Conservation (phyloP, 2,329 filamentous ascomycete species). For the Xylaria arbuscula region DNA sequence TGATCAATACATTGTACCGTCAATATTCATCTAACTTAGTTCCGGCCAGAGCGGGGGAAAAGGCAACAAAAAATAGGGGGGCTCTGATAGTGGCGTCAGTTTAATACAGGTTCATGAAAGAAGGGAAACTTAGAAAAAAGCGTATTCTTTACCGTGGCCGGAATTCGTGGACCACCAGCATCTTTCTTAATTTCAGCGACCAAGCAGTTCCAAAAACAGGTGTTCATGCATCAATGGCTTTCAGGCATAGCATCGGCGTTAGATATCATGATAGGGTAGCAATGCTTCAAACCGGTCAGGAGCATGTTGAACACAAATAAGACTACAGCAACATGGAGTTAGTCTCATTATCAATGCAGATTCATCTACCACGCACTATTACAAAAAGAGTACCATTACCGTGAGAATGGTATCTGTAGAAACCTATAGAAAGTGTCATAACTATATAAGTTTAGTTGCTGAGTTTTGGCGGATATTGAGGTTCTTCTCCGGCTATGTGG, state of each 20-base stretch:
- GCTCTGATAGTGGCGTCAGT: slow-evolving; percentile 10
- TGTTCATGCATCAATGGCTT: slow-evolving; percentile 25
- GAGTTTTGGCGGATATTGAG: neutral
- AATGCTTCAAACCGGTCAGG: slow-evolving; percentile 2
- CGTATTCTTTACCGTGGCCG: slow-evolving; percentile 14
- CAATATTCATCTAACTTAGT: slow-evolving; percentile 15
- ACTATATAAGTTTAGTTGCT: slow-evolving; percentile 5
- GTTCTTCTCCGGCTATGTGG: neutral
- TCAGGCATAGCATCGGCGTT: slow-evolving; percentile 34
- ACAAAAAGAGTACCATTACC: slow-evolving; percentile 7
- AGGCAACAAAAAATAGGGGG: neutral
- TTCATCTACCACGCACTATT: slow-evolving; percentile 5
- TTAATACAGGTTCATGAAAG: slow-evolving; percentile 28
- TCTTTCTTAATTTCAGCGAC: slow-evolving; percentile 20
- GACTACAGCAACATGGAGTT: slow-evolving; percentile 6
- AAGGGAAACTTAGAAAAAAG: slow-evolving; percentile 34
- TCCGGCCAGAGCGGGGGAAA: slow-evolving; percentile 12
- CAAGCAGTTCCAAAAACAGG: slow-evolving; percentile 14
- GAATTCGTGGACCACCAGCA: slow-evolving; percentile 19
- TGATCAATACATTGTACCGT: slow-evolving; percentile 8
- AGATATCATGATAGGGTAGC: slow-evolving; percentile 15
- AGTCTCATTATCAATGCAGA: neutral
- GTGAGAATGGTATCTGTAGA: slow-evolving; percentile 2
- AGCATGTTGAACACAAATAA: slow-evolving; percentile 6
- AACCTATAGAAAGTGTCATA: neutral